Evolutionary conservation across 2,329 filamentous ascomycete genomes (phyloP).

Genomic region (Aspergillus novoparasiticus): DNA sequence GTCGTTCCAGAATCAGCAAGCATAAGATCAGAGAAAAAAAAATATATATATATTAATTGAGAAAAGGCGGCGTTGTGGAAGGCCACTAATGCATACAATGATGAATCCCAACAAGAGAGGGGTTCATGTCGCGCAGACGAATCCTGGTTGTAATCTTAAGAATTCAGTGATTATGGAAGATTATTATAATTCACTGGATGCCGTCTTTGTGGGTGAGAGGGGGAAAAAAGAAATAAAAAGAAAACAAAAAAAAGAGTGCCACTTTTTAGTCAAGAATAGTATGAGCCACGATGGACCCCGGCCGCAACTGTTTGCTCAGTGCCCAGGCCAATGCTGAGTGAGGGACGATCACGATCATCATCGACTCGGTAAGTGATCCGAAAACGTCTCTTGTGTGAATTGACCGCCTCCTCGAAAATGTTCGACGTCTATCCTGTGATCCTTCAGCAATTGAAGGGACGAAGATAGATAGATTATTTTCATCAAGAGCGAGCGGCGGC

Average conservation of each 20-base stretch:
- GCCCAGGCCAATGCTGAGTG: constrained; percentile 13
- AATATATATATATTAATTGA: background rate
- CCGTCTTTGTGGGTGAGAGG: background rate
- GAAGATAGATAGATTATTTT: background rate
- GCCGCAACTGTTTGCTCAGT: constrained; percentile 9
- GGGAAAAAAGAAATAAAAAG: background rate
- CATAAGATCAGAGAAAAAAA: background rate
- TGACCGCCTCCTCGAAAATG: constrained; percentile 20
- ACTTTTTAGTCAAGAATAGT: background rate
- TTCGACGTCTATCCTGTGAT: background rate
- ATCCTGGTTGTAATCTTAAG: background rate
- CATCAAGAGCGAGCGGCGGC: background rate
- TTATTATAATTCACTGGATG: background rate
- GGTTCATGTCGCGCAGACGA: constrained; percentile 32
- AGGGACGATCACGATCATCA: constrained; percentile 18
- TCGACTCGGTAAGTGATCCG: constrained; percentile 21
- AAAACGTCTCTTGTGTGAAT: constrained; percentile 7
- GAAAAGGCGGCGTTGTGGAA: constrained; percentile 1
- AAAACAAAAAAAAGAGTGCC: background rate
- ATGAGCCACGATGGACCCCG: background rate
- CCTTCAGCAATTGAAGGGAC: background rate
- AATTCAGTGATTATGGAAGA: background rate
- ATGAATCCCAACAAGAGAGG: constrained; percentile 27
- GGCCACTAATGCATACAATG: constrained; percentile 21
- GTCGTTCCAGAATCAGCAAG: background rate